Conservation (phyloP, 305 asterid species). For the Euphrasia arctica region DNA sequence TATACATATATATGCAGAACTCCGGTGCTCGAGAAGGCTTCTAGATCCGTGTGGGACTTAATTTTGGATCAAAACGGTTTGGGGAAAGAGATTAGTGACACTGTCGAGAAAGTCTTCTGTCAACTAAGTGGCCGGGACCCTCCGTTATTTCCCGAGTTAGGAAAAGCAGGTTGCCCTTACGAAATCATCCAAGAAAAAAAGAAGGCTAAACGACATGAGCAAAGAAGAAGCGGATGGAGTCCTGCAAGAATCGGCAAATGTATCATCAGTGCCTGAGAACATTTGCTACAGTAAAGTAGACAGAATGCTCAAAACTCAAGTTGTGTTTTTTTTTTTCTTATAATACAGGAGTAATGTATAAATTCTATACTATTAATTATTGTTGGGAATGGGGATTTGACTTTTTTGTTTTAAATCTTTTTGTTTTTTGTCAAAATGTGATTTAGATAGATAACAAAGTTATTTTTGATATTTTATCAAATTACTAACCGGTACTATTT, state of each 20-base stretch:
- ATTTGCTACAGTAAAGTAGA: too few species aligned
- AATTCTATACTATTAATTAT: too few species aligned
- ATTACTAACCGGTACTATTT: too few species aligned
- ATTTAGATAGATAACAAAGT: too few species aligned
- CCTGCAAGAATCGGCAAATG: background rate
- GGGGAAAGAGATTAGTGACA: constrained; percentile 81
- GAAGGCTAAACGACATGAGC: constrained; percentile 31
- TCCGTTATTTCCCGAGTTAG: constrained; percentile 59
- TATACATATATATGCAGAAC: constrained; percentile 45
- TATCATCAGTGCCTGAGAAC: constrained; percentile 81
- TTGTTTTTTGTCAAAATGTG: too few species aligned
- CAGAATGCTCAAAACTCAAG: too few species aligned
- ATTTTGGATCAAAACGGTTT: constrained; percentile 81
- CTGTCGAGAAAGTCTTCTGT: constrained; percentile 84
- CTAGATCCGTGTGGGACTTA: constrained; percentile 87
- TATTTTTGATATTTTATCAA: too few species aligned
- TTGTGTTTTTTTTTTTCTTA: too few species aligned
- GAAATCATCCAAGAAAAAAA: too few species aligned
- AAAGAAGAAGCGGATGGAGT: constrained; percentile 38
- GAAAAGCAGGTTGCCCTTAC: constrained; percentile 41
- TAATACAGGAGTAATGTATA: too few species aligned
- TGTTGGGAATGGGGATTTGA: too few species aligned
- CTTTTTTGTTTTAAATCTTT: too few species aligned
- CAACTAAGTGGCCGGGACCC: constrained; percentile 88
- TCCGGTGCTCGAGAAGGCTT: constrained; percentile 96